phyloP scores from a whole-genome alignment of 257 asterid species.

The Nicotiana noctiflora region DNA sequence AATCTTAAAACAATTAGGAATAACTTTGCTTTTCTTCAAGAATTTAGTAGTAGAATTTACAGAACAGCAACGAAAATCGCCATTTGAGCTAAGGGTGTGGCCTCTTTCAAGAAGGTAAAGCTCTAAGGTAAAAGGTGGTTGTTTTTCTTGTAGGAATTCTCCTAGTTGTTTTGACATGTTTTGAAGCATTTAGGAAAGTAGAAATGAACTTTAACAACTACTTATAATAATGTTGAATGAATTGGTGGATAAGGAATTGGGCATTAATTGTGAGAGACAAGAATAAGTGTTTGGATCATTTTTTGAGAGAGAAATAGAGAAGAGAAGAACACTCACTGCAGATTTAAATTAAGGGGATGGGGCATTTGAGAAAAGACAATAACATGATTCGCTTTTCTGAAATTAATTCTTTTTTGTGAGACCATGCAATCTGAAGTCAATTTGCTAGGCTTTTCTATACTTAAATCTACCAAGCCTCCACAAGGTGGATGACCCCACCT shows the following conservation, averaged over 20 bases:
- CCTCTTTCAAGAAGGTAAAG: slow-evolving; percentile 48
- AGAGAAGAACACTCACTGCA: not conserved
- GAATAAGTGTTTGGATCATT: slow-evolving; percentile 4
- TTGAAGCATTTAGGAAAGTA: not conserved
- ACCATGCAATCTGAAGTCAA: slow-evolving; percentile 1
- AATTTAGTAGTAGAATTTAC: not conserved
- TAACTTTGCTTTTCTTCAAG: slow-evolving; percentile 23
- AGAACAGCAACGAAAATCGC: slow-evolving; percentile 2
- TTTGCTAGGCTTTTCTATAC: not conserved
- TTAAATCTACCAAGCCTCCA: not conserved
- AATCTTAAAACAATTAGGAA: slow-evolving; percentile 39
- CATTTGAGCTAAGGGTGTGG: not conserved
- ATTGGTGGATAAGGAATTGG: not conserved
- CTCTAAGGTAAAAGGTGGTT: slow-evolving; percentile 66
- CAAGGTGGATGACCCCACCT: not conserved
- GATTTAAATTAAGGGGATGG: not conserved
- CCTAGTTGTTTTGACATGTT: slow-evolving; percentile 24
- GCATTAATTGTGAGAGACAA: not conserved
- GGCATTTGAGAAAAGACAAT: not conserved
- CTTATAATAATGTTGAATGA: not conserved
- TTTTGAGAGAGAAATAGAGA: slow-evolving; percentile 1
- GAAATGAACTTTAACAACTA: not conserved
- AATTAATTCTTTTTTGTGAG: not conserved
- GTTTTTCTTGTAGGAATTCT: slow-evolving; percentile 64
- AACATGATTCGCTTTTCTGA: not conserved